These are phyloP conservation scores for Rhodotorula mucilaginosa DNA, from an alignment of 1,284 basidiomycete species.

Conservation along the genomic window DNA sequence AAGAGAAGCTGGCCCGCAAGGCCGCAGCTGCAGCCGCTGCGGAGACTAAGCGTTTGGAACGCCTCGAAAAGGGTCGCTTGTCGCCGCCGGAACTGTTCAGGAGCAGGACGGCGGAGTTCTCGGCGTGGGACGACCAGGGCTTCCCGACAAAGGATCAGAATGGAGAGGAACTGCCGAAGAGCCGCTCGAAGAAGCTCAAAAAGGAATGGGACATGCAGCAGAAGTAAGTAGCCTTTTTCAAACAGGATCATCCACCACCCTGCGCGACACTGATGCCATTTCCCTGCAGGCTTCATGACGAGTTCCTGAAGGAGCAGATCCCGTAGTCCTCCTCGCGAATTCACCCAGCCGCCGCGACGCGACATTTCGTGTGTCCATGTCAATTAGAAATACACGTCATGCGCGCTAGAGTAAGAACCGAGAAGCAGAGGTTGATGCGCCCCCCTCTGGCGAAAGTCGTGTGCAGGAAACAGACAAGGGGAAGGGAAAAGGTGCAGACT, in stretches of 20 bases:
- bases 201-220: slow-evolving; percentile 78
- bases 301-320: slow-evolving; percentile 33
- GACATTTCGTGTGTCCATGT: neutral
- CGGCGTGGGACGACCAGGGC: slow-evolving; percentile 81
- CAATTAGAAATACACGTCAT: neutral
- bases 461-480: neutral
- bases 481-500: neutral
- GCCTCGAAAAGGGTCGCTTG: slow-evolving; percentile 78
- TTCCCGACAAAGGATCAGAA: slow-evolving; percentile 78
- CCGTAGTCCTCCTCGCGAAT: no score
- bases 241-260: neutral
- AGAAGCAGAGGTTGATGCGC: neutral
- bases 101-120: slow-evolving; percentile 55
- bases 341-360: no score
- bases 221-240: slow-evolving; percentile 51
- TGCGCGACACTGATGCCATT: neutral
- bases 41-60: slow-evolving; percentile 67
- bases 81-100: slow-evolving; percentile 78
- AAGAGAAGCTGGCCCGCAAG: slow-evolving; percentile 79
- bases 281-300: slow-evolving; percentile 30
- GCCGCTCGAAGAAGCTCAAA: slow-evolving; percentile 69
- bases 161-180: slow-evolving; percentile 84
- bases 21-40: slow-evolving; percentile 69
- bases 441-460: no score
- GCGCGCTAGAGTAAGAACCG: neutral